phyloP scores from a whole-genome alignment of 2,329 filamentous ascomycete species.

The Calonectria pteridis region DNA sequence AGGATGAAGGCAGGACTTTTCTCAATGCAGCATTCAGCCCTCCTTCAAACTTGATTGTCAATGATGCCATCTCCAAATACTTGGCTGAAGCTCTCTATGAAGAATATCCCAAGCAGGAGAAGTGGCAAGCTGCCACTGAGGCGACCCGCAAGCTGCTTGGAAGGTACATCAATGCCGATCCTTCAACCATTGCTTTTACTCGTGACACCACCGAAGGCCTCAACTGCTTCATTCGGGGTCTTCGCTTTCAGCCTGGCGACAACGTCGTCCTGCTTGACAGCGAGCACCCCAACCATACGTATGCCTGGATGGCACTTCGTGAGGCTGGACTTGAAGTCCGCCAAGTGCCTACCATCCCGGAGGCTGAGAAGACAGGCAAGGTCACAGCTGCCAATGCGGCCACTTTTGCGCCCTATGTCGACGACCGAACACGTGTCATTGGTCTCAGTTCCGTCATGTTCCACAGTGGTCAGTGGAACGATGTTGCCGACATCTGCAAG shows the following conservation, averaged over 20 bases:
- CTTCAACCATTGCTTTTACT: constrained; percentile 44
- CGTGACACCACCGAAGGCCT: constrained; percentile 51
- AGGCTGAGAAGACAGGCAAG: background rate
- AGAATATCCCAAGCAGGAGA: constrained; percentile 36
- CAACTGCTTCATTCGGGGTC: constrained; percentile 42
- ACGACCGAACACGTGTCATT: constrained; percentile 46
- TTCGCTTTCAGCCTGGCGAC: constrained; percentile 43
- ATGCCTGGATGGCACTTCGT: constrained; percentile 46
- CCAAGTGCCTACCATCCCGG: constrained; percentile 17
- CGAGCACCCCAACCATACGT: constrained; percentile 50
- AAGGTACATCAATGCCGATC: constrained; percentile 45
- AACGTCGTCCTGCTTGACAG: constrained; percentile 49
- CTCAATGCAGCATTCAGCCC: constrained; percentile 49
- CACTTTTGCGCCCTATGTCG: constrained; percentile 45
- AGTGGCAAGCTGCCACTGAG: constrained; percentile 37
- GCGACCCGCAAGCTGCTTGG: constrained; percentile 41
- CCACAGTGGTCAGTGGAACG: constrained; percentile 49
- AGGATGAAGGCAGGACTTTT: constrained; percentile 29
- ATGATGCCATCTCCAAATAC: constrained; percentile 46
- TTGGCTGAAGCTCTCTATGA: constrained; percentile 41
- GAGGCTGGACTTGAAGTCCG: constrained; percentile 45
- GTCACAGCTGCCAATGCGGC: constrained; percentile 16
- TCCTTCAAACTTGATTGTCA: constrained; percentile 47
- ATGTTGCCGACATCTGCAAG: constrained; percentile 45
- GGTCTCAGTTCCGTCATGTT: constrained; percentile 50